Evolutionary conservation across 768 basidiomycete species (phyloP).

Genomic region (Serpula lacrymans): DNA sequence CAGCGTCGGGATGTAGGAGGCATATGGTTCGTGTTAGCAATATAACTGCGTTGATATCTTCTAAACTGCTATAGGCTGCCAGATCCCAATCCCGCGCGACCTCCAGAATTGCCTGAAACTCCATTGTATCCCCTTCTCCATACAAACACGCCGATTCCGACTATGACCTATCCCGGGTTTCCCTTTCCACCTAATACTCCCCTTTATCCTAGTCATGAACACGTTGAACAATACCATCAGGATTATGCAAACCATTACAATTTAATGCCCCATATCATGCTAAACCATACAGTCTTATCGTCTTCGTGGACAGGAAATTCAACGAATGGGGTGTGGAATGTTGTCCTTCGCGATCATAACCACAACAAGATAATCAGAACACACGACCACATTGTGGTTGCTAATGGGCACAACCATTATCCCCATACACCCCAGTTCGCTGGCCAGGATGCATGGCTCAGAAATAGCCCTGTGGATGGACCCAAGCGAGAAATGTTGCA

Average conservation of each 20-base stretch:
- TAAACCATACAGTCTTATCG: conserved; percentile 41
- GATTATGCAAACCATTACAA: conserved; percentile 38
- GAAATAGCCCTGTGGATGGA: conserved; percentile 14
- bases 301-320: conserved; percentile 43
- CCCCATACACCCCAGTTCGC: conserved; percentile 43
- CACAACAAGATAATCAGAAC: conserved; percentile 17
- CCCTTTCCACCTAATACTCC: conserved; percentile 49
- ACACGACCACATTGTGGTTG: conserved; percentile 55
- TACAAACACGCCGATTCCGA: conserved; percentile 54
- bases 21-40: conserved; percentile 40
- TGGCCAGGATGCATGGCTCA: conserved; percentile 50
- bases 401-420: conserved; percentile 54
- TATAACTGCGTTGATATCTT: not conserved
- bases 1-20: conserved; percentile 52
- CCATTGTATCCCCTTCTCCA: conserved; percentile 51
- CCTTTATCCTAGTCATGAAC: conserved; percentile 46
- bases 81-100: conserved; percentile 27
- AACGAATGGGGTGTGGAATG: conserved; percentile 40
- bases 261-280: conserved; percentile 35
- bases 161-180: conserved; percentile 56
- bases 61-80: conserved; percentile 31
- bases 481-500: conserved; percentile 42
- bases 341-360: conserved; percentile 27
- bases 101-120: conserved; percentile 50
- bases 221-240: conserved; percentile 44